Evolutionary conservation across 257 asterid genomes (phyloP), one percentile per base, ranked within the genome.

Genomic region (Gardenia jasminoides): DNA sequence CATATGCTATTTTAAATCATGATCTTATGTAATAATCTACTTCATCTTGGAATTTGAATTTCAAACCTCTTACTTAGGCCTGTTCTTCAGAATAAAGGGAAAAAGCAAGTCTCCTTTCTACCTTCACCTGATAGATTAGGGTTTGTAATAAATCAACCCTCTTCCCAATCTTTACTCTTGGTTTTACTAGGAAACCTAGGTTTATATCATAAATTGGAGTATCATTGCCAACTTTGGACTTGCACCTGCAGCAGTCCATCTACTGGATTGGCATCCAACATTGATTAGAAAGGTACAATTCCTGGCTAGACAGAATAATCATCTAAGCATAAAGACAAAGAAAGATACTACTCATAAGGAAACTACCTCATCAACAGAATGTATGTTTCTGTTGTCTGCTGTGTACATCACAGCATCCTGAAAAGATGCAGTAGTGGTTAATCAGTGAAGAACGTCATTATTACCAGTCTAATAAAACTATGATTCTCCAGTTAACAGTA

Each of bases 371-470:
- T 90, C 92, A 84, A 95, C 98, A 82, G 89, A 86, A 79, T 95
- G 99, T 78, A 89, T 76, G 70, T 93, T 95, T 88, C 80, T 86
- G 80, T 76, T 66, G 82, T 95, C 98, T 43, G 97, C 99, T 31
- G 99, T 91, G 85, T 93, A 95, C 84, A 95, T 90, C 76, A 89
- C 84, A 75, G 86, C 92, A 89, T 95, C 98, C 98, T 94, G 90
- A 41, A 59, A 75, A 80, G 76, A 41, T 80, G 39, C 56, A 82
- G 64, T 67, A 62, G 62, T 7, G 62, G 77, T 77, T 80, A 81
- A 80, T 70, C 33, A 66, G 82, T 71, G 74, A 73, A 78, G 61
- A 30, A 62, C 28, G 74, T 12, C 3, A 58, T 19, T 58, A 31
- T 36, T 5, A 31, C 24, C 36, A 22, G 31, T 54, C 47, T 47